Conservation (phyloP, 352 stramenopile species). For the Pythium scleroteichum region DNA sequence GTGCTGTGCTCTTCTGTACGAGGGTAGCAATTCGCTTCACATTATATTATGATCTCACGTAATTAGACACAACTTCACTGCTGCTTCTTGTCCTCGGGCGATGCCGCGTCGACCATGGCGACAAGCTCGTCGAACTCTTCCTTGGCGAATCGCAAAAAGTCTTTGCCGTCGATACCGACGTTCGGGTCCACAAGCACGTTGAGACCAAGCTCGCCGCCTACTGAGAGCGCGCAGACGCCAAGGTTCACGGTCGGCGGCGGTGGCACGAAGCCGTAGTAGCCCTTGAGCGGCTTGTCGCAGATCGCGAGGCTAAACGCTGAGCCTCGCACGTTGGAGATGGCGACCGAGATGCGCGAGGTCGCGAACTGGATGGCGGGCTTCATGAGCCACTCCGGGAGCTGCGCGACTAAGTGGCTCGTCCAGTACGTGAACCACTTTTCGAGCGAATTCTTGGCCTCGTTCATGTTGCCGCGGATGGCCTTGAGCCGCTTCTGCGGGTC, state of each 20-base stretch:
- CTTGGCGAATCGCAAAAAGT: conserved; percentile 68
- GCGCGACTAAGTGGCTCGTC: conserved; percentile 55
- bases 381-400: conserved; percentile 54
- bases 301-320: conserved; percentile 53
- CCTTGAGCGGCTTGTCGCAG: conserved; percentile 52
- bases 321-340: conserved; percentile 68
- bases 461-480: conserved; percentile 54
- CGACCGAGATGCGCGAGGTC: conserved; percentile 60
- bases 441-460: conserved; percentile 77
- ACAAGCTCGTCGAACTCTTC: conserved; percentile 64
- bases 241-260: conserved; percentile 81
- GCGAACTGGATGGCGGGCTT: conserved; percentile 54
- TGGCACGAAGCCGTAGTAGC: conserved; percentile 75
- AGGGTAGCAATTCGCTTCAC: too few relatives aligned
- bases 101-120: conserved; percentile 26
- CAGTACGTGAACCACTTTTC: conserved; percentile 80
- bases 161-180: conserved; percentile 58
- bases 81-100: conserved; percentile 24
- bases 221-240: conserved; percentile 68
- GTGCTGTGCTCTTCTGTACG: background rate
- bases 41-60: too few relatives aligned
- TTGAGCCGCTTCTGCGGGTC: conserved; percentile 53
- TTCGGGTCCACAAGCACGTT: conserved; percentile 77
- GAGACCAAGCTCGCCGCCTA: conserved; percentile 67
- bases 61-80: conserved; percentile 5